These are phyloP conservation scores for Huiozyma naganishii DNA, from an alignment of 805 yeast species.

Conservation along the genomic window DNA sequence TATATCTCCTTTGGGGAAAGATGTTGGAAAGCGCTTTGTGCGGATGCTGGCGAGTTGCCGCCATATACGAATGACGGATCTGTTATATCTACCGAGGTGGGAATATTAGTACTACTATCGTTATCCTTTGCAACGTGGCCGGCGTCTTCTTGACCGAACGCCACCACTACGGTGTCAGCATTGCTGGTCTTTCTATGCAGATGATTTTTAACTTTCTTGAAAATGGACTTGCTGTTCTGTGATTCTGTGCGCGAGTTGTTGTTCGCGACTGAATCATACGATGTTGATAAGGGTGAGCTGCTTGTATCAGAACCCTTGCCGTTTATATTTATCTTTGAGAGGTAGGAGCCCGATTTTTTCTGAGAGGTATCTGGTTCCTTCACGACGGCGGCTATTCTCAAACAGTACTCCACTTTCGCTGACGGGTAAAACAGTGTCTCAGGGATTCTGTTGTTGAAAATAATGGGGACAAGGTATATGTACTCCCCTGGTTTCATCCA, in stretches of 20 bases:
- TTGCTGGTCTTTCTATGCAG: not conserved
- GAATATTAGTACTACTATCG: not conserved
- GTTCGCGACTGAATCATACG: not conserved
- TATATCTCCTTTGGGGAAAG: slow-evolving; percentile 5
- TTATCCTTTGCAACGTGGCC: not conserved
- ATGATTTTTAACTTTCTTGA: slow-evolving; percentile 3
- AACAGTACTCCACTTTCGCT: slow-evolving; percentile 21
- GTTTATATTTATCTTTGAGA: not conserved
- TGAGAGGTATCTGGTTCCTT: not conserved
- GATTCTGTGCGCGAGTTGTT: not conserved
- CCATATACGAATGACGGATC: not conserved
- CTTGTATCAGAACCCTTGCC: not conserved
- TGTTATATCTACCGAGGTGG: slow-evolving; percentile 1
- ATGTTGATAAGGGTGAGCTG: not conserved
- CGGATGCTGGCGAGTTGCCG: no score
- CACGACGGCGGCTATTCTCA: slow-evolving; percentile 8
- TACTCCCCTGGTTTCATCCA: slow-evolving; percentile 53
- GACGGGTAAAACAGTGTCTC: slow-evolving; percentile 30
- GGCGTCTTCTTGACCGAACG: not conserved
- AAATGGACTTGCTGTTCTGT: not conserved
- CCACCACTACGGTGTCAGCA: no score
- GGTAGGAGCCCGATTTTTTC: not conserved
- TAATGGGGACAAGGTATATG: slow-evolving; percentile 52
- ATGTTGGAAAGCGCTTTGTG: no score
- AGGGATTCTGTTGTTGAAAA: slow-evolving; percentile 52